Conservation (phyloP, 768 basidiomycete species). For the Kwoniella mangroviensis region DNA sequence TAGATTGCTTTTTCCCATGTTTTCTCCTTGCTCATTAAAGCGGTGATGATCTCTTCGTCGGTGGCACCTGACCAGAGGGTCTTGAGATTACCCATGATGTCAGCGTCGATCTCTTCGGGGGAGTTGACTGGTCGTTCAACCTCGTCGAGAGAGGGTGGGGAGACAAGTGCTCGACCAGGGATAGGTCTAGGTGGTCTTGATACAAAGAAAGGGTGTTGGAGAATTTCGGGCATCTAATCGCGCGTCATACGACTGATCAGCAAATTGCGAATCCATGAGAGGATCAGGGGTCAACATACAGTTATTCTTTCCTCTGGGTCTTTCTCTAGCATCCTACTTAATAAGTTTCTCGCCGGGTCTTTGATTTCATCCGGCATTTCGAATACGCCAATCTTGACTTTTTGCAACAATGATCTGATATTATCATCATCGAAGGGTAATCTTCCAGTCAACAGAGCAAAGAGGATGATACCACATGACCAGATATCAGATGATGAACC, state of each 20-base stretch:
- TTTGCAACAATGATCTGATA: conserved; percentile 73
- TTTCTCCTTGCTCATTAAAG: conserved; percentile 65
- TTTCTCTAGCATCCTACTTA: conserved; percentile 77
- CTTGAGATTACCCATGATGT: conserved; percentile 85
- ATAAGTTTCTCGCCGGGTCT: conserved; percentile 72
- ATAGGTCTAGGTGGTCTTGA: conserved; percentile 60
- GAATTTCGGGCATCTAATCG: conserved; percentile 70
- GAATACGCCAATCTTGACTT: conserved; percentile 74
- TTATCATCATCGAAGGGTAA: conserved; percentile 96
- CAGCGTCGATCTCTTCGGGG: conserved; percentile 74
- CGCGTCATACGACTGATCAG: not conserved
- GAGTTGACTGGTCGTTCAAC: conserved; percentile 72
- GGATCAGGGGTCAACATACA: conserved; percentile 39
- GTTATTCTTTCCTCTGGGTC: conserved; percentile 77
- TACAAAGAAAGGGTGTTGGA: conserved; percentile 77
- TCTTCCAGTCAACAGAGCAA: conserved; percentile 79
- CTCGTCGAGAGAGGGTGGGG: conserved; percentile 68
- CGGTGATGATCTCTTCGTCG: conserved; percentile 73
- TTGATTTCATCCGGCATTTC: conserved; percentile 75
- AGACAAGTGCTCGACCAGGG: conserved; percentile 54
- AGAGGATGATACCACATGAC: conserved; percentile 94
- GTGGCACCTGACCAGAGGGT: conserved; percentile 87
- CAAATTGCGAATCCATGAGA: not conserved
- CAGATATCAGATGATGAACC: conserved; percentile 91
- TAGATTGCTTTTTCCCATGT: conserved; percentile 98